These are phyloP conservation scores for Prinsepia uniflora DNA, from an alignment of 306 rosid species.

Conservation along the genomic window DNA sequence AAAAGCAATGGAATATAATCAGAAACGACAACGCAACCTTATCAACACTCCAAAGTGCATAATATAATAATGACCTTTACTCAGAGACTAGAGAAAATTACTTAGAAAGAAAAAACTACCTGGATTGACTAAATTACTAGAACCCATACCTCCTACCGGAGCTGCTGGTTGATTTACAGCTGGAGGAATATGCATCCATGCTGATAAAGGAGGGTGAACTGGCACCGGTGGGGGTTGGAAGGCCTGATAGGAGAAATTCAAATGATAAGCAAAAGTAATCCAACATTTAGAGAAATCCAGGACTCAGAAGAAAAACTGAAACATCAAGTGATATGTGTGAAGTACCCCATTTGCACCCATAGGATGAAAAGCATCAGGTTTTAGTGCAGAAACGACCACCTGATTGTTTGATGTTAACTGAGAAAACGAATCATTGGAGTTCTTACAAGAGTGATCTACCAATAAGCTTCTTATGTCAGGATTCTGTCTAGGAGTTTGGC, in stretches of 20 bases:
- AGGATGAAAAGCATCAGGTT: slow-evolving; percentile 74
- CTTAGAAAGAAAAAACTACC: slow-evolving; percentile 29
- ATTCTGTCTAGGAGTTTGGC: slow-evolving; percentile 75
- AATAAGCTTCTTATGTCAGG: slow-evolving; percentile 89
- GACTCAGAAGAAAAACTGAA: neutral
- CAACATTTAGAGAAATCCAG: neutral
- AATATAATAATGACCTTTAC: neutral
- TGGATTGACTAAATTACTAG: slow-evolving; percentile 62
- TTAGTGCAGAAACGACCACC: slow-evolving; percentile 55
- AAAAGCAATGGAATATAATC: slow-evolving; percentile 24
- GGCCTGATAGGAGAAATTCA: slow-evolving; percentile 42
- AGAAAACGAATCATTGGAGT: slow-evolving; percentile 72
- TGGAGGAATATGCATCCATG: slow-evolving; percentile 77
- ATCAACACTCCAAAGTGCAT: neutral
- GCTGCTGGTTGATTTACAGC: slow-evolving; percentile 60
- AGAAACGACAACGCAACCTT: neutral
- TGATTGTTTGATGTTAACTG: slow-evolving; percentile 68
- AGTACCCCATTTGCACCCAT: slow-evolving; percentile 79
- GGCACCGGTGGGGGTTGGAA: slow-evolving; percentile 60
- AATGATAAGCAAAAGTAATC: neutral
- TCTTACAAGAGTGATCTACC: slow-evolving; percentile 84
- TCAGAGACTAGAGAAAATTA: slow-evolving; percentile 7
- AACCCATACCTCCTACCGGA: slow-evolving; percentile 61
- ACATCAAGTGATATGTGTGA: slow-evolving; percentile 20
- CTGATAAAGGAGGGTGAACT: slow-evolving; percentile 58